Evolutionary conservation across 345 rosid genomes (phyloP), one percentile per base, ranked within the genome.

Genomic region (Camelina neglecta): DNA sequence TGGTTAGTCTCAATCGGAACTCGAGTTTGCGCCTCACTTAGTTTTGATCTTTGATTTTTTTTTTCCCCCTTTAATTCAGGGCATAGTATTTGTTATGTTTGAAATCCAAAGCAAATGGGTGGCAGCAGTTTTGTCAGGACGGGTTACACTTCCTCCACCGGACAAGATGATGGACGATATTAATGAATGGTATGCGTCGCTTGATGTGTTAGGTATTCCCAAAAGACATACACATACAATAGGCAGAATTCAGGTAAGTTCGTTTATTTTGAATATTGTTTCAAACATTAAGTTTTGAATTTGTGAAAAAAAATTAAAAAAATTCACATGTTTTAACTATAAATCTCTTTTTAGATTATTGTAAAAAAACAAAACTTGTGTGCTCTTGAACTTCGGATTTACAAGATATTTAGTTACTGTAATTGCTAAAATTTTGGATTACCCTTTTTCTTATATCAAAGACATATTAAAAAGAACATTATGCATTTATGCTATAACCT

Each of bases 51-150:
- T 15, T 15, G 50, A 47, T 15, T 45, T 0, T 47, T 6, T n/a
- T 2, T 47, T 0, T 5, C 2, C 5, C 0, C 6, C 6, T 47
- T 47, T 15, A 15, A 47, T 15, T n/a, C 20, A 47, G 50, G 9
- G 50, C 8, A 47, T 47, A n/a, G 4, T 47, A 7, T 49, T 49
- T 18, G 21, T 16, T 49, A 49, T 49, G 54, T 49, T 49, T 49
- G 54, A 49, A 49, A 18, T 49, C 23, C 54, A 49, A 49, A 49
- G 54, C 54, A 49, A 49, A 49, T 49, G 54, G 54, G 54, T 49
- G 21, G 24, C 24, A 49, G 24, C 54, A 18, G 54, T 49, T 2
- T 49, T 49, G 24, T 49, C 54, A 16, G 54, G 54, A 49, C 24
- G 54, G 5, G 54, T 49, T 18, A 49, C 10, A 49, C 54, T 49